Base-by-base conservation (phyloP, 2,329 filamentous ascomycete species). In the Pseudopyrenochaeta lycopersici region DNA sequence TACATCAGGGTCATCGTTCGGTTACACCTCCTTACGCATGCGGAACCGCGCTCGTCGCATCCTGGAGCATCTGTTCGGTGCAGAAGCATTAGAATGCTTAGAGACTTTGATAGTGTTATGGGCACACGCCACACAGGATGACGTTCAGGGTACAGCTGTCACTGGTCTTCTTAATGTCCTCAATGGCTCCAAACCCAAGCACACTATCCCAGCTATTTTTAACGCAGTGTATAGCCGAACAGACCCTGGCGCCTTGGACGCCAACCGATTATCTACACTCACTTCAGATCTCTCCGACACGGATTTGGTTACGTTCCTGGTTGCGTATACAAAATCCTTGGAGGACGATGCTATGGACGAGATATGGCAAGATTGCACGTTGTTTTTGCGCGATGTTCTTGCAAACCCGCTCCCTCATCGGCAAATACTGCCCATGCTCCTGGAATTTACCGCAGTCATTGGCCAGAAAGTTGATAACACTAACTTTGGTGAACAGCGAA, bases 281-380 rank as follows among this genome's bases (percentile, higher is more conserved):
- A 96, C 94, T 0, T 90, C 95, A 15, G 89, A 91, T 42, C 79
- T 99, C 9, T 87, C 88, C 48, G 92, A 97, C 67, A 85, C 86
- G 0, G 93, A 97, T 67, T 81, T 99, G 10, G 91, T 94, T 7
- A 85, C 90, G 7, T 99, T 99, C 73, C 77, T 98, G 39, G 90
- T 97, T 7, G 90, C 95, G 58, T 99, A 99, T 74, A 89, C 92
- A 0, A 86, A 86, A 27, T 95, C 93, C 0, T 82, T 98, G 11
- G 95, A 99, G 69, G 95, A 99, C 67, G 95, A 99, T 78, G 90
- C 95, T 14, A 94, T 97, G 84, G 95, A 99, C 67, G 95, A 99
- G 76, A 97, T 99, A 43, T 99, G 95, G 95, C 84, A 88, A 35
- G 94, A 99, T 72, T 99, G 94, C 73, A 92, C 93, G 67, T 86